These are phyloP conservation scores for Moringa oleifera DNA, from an alignment of 345 rosid species.

Conservation along the genomic window DNA sequence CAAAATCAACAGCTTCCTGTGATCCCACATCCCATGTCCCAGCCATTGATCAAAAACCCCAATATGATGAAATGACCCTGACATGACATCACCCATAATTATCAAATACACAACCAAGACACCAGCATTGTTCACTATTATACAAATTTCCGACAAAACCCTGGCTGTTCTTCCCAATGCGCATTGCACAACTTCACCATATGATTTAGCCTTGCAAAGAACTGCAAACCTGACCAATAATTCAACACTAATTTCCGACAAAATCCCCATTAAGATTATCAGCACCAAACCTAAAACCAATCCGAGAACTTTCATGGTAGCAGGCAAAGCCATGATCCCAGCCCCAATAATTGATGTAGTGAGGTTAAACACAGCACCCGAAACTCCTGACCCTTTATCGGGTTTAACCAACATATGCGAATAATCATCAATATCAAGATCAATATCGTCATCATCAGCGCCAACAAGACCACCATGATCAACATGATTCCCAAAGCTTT, in stretches of 20 bases:
- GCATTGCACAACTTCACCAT: slow-evolving; percentile 80
- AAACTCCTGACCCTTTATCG: slow-evolving; percentile 45
- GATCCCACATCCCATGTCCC: slow-evolving; percentile 94
- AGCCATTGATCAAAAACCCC: slow-evolving; percentile 95
- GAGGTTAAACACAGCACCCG: slow-evolving; percentile 90
- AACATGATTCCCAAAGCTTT: slow-evolving; percentile 22
- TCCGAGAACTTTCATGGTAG: slow-evolving; percentile 93
- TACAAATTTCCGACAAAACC: slow-evolving; percentile 81
- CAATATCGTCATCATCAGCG: slow-evolving; percentile 29
- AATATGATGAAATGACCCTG: slow-evolving; percentile 74
- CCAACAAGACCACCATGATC: slow-evolving; percentile 18
- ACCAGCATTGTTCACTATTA: slow-evolving; percentile 89
- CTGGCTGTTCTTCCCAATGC: slow-evolving; percentile 84
- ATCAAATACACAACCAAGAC: slow-evolving; percentile 88
- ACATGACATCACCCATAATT: slow-evolving; percentile 92
- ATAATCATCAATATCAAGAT: slow-evolving; percentile 34
- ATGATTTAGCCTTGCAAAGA: slow-evolving; percentile 58
- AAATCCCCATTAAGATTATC: slow-evolving; percentile 67
- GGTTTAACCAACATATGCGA: slow-evolving; percentile 28
- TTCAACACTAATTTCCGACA: slow-evolving; percentile 90
- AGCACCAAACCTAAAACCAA: slow-evolving; percentile 55
- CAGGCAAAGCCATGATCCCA: slow-evolving; percentile 98
- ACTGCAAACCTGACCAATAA: slow-evolving; percentile 67
- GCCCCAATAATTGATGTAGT: slow-evolving; percentile 91
- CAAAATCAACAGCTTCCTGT: slow-evolving; percentile 67